Evolutionary conservation across 2,329 filamentous ascomycete genomes (phyloP), one percentile per base, ranked within the genome.

Genomic region (Capronia epimyces): DNA sequence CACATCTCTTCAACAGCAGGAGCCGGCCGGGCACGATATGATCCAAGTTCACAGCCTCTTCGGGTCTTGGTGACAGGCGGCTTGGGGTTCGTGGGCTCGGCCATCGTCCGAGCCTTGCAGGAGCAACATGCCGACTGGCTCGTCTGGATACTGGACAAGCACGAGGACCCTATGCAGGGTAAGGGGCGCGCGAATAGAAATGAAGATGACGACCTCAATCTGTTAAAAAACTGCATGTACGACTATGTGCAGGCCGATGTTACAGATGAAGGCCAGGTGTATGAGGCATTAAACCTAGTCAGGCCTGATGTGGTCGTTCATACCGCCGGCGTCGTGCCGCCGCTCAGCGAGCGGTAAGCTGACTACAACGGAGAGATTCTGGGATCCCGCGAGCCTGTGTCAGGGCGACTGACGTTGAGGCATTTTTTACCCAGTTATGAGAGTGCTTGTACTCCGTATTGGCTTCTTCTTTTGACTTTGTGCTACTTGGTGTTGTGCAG

Each of bases 261-360:
- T 25, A 68, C 66, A 15, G 60, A 59, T 20, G 22, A 50, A 13
- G 48, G 55, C 9, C 51, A 65, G 43, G 59, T 70, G 42, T 47
- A 45, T 18, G 52, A 63, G 32, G 64, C 58, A 8, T 69, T 82
- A 43, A 45, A 63, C 10, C 58, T 67, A 46, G 65, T 67, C 7
- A 65, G 62, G 21, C 77, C 78, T 2, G 66, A 74, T 49, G 64
- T 77, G 8, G 71, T 82, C 7, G 66, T 81, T 9, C 79, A 82
- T 49, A 74, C 75, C 0, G 79, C 77, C 2, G 77, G 69, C 5
- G 63, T 71, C 27, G 75, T 65, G n/a, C 74, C 70, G 44, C 57
- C 48, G 29, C 56, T 70, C 27, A 61, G 62, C 34, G 67, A 71
- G 53, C 64, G 68, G 55, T 54, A 57, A 31, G 55, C 46, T 4